Conservation (phyloP, 2,329 filamentous ascomycete species). For the Xylariaceae sp. region DNA sequence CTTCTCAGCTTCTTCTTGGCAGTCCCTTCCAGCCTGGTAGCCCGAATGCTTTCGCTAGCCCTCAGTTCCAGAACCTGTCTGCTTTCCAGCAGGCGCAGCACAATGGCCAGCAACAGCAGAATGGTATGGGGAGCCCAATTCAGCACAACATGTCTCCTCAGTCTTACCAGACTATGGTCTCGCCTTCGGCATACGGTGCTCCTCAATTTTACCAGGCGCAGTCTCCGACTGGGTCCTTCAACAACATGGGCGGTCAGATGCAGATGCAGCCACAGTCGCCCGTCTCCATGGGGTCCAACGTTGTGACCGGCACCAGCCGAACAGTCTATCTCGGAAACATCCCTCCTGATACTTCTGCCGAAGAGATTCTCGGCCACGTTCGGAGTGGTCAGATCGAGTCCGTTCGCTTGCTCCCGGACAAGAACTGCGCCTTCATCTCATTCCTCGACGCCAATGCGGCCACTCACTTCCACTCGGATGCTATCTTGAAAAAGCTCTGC, state of each 20-base stretch:
- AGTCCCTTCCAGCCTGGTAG: constrained; percentile 96
- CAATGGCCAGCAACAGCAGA: constrained; percentile 37
- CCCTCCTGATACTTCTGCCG: constrained; percentile 91
- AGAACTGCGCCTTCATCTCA: constrained; percentile 99
- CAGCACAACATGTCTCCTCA: constrained; percentile 76
- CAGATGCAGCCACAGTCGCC: constrained; percentile 66
- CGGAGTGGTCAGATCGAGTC: constrained; percentile 98
- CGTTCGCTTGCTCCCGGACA: constrained; percentile 92
- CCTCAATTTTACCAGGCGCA: constrained; percentile 81
- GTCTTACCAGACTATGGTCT: constrained; percentile 79
- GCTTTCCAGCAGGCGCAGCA: constrained; percentile 64
- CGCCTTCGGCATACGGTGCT: constrained; percentile 76
- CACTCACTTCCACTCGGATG: constrained; percentile 98
- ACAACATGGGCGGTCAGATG: constrained; percentile 55
- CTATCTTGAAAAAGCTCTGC: constrained; percentile 98
- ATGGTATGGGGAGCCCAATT: constrained; percentile 67
- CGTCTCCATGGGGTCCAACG: constrained; percentile 70
- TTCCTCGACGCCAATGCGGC: constrained; percentile 97
- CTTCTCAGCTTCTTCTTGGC: constrained; percentile 88
- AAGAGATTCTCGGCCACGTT: constrained; percentile 95
- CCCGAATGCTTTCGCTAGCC: constrained; percentile 81
- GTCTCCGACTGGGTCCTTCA: constrained; percentile 77
- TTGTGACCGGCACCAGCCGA: constrained; percentile 85
- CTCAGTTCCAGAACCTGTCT: constrained; percentile 83
- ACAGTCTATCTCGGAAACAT: constrained; percentile 98